Conservation (phyloP, 306 rosid species). For the Ormosia semicastrata region DNA sequence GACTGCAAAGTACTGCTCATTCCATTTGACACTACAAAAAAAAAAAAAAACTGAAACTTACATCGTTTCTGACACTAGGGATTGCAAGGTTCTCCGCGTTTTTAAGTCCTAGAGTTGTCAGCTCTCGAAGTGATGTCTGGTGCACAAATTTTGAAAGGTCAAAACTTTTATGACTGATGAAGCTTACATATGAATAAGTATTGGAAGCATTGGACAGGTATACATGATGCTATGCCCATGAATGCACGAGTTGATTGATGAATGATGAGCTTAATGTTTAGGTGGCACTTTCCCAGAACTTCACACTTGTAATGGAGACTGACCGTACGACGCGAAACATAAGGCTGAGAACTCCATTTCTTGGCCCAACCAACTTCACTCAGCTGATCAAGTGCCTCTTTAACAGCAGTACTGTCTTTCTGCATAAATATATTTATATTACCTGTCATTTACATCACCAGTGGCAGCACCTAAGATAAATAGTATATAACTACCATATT, state of each 20-base stretch:
- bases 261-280: slow-evolving; percentile 38
- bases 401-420: slow-evolving; percentile 83
- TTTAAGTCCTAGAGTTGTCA: slow-evolving; percentile 79
- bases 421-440: slow-evolving; percentile 29
- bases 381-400: slow-evolving; percentile 80
- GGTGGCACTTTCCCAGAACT: slow-evolving; percentile 45
- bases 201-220: slow-evolving; percentile 33
- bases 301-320: slow-evolving; percentile 61
- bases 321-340: slow-evolving; percentile 93
- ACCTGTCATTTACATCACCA: slow-evolving; percentile 2
- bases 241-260: slow-evolving; percentile 38
- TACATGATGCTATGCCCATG: slow-evolving; percentile 39
- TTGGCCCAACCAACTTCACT: slow-evolving; percentile 87
- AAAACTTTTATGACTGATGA: slow-evolving; percentile 21
- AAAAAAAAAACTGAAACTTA: slow-evolving; percentile 32
- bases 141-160: slow-evolving; percentile 33
- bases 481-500: background rate
- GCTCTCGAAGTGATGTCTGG: slow-evolving; percentile 86
- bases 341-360: slow-evolving; percentile 98
- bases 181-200: background rate
- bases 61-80: slow-evolving; percentile 95
- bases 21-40: background rate
- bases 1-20: background rate
- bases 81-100: slow-evolving; percentile 94
- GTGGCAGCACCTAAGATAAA: background rate